Evolutionary conservation across 2,329 filamentous ascomycete genomes (phyloP), one percentile per base, ranked within the genome.

Genomic region (Pestalotiopsis sp.): DNA sequence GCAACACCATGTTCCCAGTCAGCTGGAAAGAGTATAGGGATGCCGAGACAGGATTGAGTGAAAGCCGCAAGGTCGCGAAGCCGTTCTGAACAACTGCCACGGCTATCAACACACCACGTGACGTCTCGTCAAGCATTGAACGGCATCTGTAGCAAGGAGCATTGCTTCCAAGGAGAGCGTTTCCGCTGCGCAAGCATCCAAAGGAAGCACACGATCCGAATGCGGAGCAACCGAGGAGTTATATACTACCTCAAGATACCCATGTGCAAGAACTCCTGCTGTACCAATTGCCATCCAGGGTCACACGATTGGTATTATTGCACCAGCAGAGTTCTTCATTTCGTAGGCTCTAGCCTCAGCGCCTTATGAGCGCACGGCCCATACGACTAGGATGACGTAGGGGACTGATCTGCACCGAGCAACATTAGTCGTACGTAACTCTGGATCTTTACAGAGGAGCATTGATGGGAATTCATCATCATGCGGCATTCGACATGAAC

Each of bases 1-100:
- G 95, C 1, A 95, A 97, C 81, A 89, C 92, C 75, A 97, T 98
- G 94, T 92, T 92, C 75, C 95, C 96, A 2, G 88, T 97, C 67
- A 97, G 91, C 80, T 99, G 96, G 96, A 97, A 92, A 83, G 95
- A 98, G 82, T 97, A 97, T 83, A 88, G 89, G 77, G 95, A 98
- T 83, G 90, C 91, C 0, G 89, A 92, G 76, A 97, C 92, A 6
- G 94, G 94, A 3, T 77, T 85, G 60, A 90, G 86, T 73, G 96
- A 98, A 86, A 83, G 83, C 73, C 90, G 96, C 79, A 99, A 99
- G 85, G 96, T 98, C 69, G 96, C 96, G 23, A 96, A 97, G 83
- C 96, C 96, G 31, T 93, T 93, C 76, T 96, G 87, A 92, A 69
- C 14, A 25, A 12, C 20, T 23, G 9, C 31, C 7, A 9, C 20